Evolutionary conservation across 2,329 filamentous ascomycete species (phyloP), one percentile per base, ranked within the genome.

Genomic region (Scedosporium boydii): DNA sequence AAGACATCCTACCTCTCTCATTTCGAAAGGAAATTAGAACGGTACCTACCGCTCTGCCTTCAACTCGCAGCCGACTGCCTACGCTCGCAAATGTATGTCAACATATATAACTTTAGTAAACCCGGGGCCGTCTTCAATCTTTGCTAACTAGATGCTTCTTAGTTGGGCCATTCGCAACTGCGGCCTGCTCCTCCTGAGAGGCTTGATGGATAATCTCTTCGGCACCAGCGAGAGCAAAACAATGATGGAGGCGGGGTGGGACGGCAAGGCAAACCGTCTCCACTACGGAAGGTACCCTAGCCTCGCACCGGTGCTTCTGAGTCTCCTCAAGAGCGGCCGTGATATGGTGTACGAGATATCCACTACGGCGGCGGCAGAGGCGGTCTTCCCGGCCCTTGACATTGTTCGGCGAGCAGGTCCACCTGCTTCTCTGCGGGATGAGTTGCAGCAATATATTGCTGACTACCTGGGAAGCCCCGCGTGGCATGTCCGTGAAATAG

Each of bases 121-220:
- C 46, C 46, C 21, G 3, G 23, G 7, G 2, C 7, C 12, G 3
- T 23, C 10, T 55, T 18, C 2, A 2, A 10, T 23, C n/a, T 55
- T 55, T 61, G 9, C 46, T 34, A 18, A 53, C 58, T 64, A 27
- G 67, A 38, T 46, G 27, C 12, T 27, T 18, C 16, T 10, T 64
- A 90, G 87, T 23, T 99, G 95, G 95, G 91, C 93, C 0, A 92
- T 99, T 63, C 87, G 93, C 1, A 99, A 99, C 72, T 97, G 92
- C 67, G 92, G 92, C 1, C 76, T 98, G 41, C 89, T 98, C 76
- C 84, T 99, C 6, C 87, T 98, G 66, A 86, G 93, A 62, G 91
- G 91, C 65, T 79, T 97, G 4, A 89, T 96, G 60, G 90, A 95
- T 70, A 83, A 84, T 65, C 77, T 96, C 1, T 85, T 95, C 29